Evolutionary conservation across 306 rosid genomes (phyloP).

Genomic region (Castanospermum australe): DNA sequence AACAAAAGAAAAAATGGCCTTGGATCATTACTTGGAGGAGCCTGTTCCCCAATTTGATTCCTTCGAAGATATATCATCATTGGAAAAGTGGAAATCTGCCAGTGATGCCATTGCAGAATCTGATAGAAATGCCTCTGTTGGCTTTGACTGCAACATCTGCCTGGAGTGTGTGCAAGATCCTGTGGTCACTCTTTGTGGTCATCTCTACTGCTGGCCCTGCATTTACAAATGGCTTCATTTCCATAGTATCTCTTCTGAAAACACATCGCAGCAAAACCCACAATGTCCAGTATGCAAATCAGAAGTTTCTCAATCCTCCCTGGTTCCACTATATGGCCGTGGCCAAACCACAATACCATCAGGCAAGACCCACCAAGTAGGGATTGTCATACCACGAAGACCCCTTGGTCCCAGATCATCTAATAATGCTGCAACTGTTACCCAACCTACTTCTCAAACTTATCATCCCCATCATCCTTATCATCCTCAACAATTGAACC

Average conservation of each 20-base stretch:
- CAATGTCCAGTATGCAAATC: slow-evolving; percentile 93
- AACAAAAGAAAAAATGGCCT: slow-evolving; percentile 38
- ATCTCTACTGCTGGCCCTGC: slow-evolving; percentile 98
- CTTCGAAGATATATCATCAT: slow-evolving; percentile 38
- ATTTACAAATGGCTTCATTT: slow-evolving; percentile 80
- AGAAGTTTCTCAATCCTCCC: slow-evolving; percentile 61
- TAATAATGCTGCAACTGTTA: slow-evolving; percentile 14
- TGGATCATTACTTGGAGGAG: slow-evolving; percentile 50
- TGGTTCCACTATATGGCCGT: slow-evolving; percentile 78
- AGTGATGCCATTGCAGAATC: slow-evolving; percentile 33
- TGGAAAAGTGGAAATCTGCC: slow-evolving; percentile 44
- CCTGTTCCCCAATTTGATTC: slow-evolving; percentile 24
- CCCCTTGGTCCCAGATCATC: slow-evolving; percentile 56
- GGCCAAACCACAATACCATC: slow-evolving; percentile 47
- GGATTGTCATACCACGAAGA: slow-evolving; percentile 57
- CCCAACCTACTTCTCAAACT: slow-evolving; percentile 35
- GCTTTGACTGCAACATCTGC: slow-evolving; percentile 92
- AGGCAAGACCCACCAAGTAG: slow-evolving; percentile 36
- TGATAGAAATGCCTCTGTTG: slow-evolving; percentile 40
- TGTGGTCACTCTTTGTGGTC: slow-evolving; percentile 94
- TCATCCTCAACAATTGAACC: slow-evolving; percentile 35
- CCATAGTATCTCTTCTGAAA: slow-evolving; percentile 28
- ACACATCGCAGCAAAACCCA: slow-evolving; percentile 31
- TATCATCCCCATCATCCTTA: slow-evolving; percentile 33
- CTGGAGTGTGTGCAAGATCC: slow-evolving; percentile 81